These are phyloP conservation scores for Fusarium sp. DNA, from an alignment of 2,329 filamentous ascomycete species.

Conservation along the genomic window DNA sequence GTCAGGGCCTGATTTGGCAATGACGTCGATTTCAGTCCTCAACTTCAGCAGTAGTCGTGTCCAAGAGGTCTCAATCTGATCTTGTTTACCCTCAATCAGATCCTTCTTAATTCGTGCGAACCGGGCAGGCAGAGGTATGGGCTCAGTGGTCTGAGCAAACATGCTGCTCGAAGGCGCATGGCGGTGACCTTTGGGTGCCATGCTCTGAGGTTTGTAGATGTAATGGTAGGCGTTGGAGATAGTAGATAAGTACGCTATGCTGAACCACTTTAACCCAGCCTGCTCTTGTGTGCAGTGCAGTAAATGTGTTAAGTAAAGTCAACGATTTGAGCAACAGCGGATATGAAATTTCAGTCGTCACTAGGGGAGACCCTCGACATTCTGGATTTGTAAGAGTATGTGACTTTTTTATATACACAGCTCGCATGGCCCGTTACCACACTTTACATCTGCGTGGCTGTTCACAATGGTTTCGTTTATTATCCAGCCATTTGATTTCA, in stretches of 20 bases:
- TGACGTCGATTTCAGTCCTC: slow-evolving; percentile 53
- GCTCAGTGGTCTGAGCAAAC: slow-evolving; percentile 45
- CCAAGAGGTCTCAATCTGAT: slow-evolving; percentile 55
- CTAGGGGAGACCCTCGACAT: slow-evolving; percentile 12
- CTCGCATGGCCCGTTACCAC: slow-evolving; percentile 13
- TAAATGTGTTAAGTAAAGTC: background rate
- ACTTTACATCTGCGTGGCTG: slow-evolving; percentile 5
- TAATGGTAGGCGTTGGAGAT: slow-evolving; percentile 2
- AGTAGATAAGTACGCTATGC: slow-evolving; percentile 5
- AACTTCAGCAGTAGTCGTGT: slow-evolving; percentile 54
- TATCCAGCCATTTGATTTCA: slow-evolving; percentile 18
- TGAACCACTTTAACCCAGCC: background rate
- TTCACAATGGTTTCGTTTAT: slow-evolving; percentile 21
- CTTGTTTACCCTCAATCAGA: slow-evolving; percentile 55
- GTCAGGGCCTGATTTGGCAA: slow-evolving; percentile 47
- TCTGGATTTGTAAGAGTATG: slow-evolving; percentile 6
- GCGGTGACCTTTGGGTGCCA: slow-evolving; percentile 33
- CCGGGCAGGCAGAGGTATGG: slow-evolving; percentile 54
- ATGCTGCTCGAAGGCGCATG: slow-evolving; percentile 46
- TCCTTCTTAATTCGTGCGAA: slow-evolving; percentile 57
- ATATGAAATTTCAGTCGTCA: slow-evolving; percentile 2
- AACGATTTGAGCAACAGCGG: slow-evolving; percentile 1
- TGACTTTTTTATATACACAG: slow-evolving; percentile 19
- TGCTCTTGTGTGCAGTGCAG: background rate
- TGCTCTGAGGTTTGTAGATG: slow-evolving; percentile 10